Base-by-base conservation (phyloP, 208 protist species). In the Acanthamoeba healyi region DNA sequence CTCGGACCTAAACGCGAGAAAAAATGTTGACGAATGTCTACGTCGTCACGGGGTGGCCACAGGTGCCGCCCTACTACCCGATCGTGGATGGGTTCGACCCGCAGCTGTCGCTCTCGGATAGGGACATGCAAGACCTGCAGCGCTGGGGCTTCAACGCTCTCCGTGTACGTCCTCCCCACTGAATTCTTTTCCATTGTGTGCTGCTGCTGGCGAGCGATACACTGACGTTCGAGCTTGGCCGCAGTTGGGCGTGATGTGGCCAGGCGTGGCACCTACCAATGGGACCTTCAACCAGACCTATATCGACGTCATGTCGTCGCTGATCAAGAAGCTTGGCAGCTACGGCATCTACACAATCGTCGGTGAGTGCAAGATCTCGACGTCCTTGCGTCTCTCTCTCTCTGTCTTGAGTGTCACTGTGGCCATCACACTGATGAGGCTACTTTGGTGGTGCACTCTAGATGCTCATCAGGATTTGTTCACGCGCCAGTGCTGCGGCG, bases 401-500 rank as follows among this genome's bases (percentile, higher is more conserved):
- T n/a, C n/a, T n/a, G n/a, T n/a, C n/a, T n/a, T n/a, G n/a, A n/a
- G n/a, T n/a, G n/a, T n/a, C n/a, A n/a, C n/a, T n/a, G n/a, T n/a
- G n/a, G n/a, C n/a, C n/a, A n/a, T n/a, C n/a, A n/a, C n/a, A n/a
- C n/a, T n/a, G n/a, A n/a, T n/a, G n/a, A n/a, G n/a, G n/a, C n/a
- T n/a, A n/a, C n/a, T n/a, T n/a, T n/a, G n/a, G n/a, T n/a, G n/a
- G n/a, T n/a, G n/a, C n/a, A n/a, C n/a, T n/a, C n/a, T 2, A 84
- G 91, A 97, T 63, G 94, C 92, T 26, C 96, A 97, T 86, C 96
- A 97, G 93, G 96, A 97, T 89, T 44, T 96, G n/a, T 79, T 96
- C 36, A 94, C 74, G 14, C 92, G 94, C 49, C 72, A 93, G 61
- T 96, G 79, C 56, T 97, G 96, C 92, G 96, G 96, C 61, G 96